Conservation (phyloP, 345 rosid genomes). For the Rhodamnia argentea region DNA sequence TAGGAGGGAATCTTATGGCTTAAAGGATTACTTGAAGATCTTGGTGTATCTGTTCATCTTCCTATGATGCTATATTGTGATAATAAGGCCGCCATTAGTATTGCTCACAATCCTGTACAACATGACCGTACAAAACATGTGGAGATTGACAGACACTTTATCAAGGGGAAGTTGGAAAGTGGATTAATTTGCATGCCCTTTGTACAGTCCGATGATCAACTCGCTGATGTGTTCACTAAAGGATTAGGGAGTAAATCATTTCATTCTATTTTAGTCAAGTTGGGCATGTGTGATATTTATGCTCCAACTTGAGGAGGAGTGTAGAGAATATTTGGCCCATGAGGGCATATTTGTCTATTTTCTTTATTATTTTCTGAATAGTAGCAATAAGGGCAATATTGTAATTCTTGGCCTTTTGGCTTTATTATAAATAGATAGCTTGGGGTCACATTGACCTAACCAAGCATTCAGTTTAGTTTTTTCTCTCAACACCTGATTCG, state of each 20-base stretch:
- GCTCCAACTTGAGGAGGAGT: not conserved
- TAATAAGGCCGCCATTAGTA: not conserved
- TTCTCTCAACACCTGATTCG: constrained; percentile 18
- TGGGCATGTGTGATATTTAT: not conserved
- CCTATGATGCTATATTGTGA: not conserved
- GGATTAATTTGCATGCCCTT: not conserved
- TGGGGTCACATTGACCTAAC: not conserved
- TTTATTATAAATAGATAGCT: not conserved
- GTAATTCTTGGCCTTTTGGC: not conserved
- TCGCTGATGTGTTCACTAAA: not conserved
- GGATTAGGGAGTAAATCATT: not conserved
- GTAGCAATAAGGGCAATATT: not conserved
- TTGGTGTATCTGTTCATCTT: not conserved
- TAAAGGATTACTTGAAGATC: not conserved
- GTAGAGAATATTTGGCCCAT: not conserved
- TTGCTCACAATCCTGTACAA: not conserved
- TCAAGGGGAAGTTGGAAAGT: not conserved
- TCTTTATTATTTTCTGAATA: not conserved
- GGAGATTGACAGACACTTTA: not conserved
- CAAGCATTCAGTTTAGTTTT: not conserved
- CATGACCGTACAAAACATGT: not conserved
- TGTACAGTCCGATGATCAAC: not conserved
- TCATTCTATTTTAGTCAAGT: not conserved
- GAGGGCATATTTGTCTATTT: not conserved
- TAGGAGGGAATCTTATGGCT: not conserved